A percentile compares a stretch with the other conserved stretches of the same genome.
These are phyloP conservation scores for Picea glauca DNA, from an alignment of 75 land plant genomes.

Conservation along the genomic window DNA sequence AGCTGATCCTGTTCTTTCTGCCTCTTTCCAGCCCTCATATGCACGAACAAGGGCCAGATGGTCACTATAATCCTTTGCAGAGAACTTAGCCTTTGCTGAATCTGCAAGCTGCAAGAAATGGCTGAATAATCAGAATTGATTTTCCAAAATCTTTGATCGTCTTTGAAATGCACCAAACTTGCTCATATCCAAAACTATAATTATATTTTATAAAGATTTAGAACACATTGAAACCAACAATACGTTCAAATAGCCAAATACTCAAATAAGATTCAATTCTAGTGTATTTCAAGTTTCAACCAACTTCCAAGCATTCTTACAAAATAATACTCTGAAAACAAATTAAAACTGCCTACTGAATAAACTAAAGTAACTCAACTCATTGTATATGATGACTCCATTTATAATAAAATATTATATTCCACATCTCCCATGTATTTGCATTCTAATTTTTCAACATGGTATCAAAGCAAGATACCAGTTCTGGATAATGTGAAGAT, in stretches of 20 bases:
- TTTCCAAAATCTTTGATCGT: neutral
- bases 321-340: too few species aligned
- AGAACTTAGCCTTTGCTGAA: conserved; percentile 60
- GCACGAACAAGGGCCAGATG: conserved; percentile 82
- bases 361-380: too few species aligned
- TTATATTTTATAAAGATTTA: neutral
- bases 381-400: too few species aligned
- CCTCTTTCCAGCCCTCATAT: conserved; percentile 81
- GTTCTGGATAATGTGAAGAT: too few species aligned
- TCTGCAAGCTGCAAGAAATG: conserved; percentile 70
- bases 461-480: too few species aligned
- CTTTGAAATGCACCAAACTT: neutral
- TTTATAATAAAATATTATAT: too few species aligned
- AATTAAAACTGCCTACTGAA: too few species aligned
- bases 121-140: neutral
- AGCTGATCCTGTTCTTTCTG: conserved; percentile 58
- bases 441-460: too few species aligned
- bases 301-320: neutral
- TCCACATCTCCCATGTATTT: too few species aligned
- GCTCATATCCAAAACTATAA: neutral
- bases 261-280: neutral
- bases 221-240: neutral
- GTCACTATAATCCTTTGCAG: conserved; percentile 63
- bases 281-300: too few species aligned
- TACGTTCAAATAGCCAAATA: neutral